Evolutionary conservation across 2,329 filamentous ascomycete genomes (phyloP), one percentile per base, ranked within the genome.

Genomic region (Alternaria incomplexa): DNA sequence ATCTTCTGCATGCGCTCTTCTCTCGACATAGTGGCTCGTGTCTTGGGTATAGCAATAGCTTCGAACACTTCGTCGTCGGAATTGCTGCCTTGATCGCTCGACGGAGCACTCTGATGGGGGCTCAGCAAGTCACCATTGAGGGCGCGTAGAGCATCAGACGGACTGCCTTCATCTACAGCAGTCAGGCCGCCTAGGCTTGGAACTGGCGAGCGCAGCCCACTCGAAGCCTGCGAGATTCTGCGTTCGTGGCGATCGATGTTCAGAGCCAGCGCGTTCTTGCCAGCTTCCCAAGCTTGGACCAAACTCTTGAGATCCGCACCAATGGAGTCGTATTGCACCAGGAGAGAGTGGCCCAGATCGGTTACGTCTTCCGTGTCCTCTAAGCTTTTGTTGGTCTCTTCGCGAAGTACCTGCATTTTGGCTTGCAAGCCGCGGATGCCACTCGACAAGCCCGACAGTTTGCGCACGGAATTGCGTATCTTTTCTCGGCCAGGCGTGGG

Each of bases 291-390:
- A 3, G 83, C 83, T 68, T 83, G 81, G 56, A 84, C 78, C 17
- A 85, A 74, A 47, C 80, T 81, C 77, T 91, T 91, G 47, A 99
- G 85, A 74, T 99, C 96, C 25, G 90, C 85, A 3, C 96, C 96
- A 66, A 99, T 96, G 5, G 93, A 95, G 60, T 99, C 96, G 79
- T 98, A 99, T 74, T 98, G 96, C 22, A 89, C 83, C 85, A 97
- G 90, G 43, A 98, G 85, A 65, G 89, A 90, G 1, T 90, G 87
- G 0, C 92, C 93, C 15, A 97, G 86, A 68, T 97, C 92, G 5
- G 89, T 88, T 6, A 84, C 78, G 64, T 92, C 88, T 40, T 84
- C 82, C 1, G 91, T 89, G 70, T 91, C 89, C 73, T 97, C 92
- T 26, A 97, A 81, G 46, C 89, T 89, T 63, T 88, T 88, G 74